Evolutionary conservation across 768 basidiomycete species (phyloP).

Genomic region (Calocera cornea): DNA sequence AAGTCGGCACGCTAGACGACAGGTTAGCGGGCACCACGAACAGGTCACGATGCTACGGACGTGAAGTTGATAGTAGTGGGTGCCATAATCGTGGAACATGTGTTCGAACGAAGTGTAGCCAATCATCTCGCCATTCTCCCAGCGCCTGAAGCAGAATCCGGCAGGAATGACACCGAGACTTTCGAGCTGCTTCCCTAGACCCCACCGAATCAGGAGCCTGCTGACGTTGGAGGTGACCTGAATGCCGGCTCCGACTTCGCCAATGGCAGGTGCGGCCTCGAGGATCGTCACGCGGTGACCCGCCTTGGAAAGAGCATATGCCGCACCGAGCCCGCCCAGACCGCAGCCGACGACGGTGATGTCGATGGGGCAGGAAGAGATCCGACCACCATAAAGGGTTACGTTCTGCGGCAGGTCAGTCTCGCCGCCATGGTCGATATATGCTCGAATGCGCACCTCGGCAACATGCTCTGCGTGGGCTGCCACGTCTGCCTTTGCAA

Average conservation of each 20-base stretch:
- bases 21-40: background rate
- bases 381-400: conserved; percentile 17
- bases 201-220: conserved; percentile 42
- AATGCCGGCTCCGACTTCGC: conserved; percentile 43
- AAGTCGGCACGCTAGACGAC: conserved; percentile 33
- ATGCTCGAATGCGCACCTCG: background rate
- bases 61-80: conserved; percentile 37
- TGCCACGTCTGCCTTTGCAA: background rate
- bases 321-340: conserved; percentile 44
- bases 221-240: conserved; percentile 49
- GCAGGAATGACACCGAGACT: conserved; percentile 30
- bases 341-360: conserved; percentile 41
- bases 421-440: background rate
- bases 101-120: conserved; percentile 32
- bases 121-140: conserved; percentile 31
- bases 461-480: background rate
- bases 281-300: conserved; percentile 50
- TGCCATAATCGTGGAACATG: conserved; percentile 35
- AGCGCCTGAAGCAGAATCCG: conserved; percentile 32
- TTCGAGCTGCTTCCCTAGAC: conserved; percentile 33
- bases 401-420: background rate
- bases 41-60: background rate
- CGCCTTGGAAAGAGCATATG: conserved; percentile 39
- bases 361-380: conserved; percentile 28
- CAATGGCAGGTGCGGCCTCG: conserved; percentile 35